Base-by-base conservation (phyloP, 208 protist genomes). In the Trypanosoma cruzi region DNA sequence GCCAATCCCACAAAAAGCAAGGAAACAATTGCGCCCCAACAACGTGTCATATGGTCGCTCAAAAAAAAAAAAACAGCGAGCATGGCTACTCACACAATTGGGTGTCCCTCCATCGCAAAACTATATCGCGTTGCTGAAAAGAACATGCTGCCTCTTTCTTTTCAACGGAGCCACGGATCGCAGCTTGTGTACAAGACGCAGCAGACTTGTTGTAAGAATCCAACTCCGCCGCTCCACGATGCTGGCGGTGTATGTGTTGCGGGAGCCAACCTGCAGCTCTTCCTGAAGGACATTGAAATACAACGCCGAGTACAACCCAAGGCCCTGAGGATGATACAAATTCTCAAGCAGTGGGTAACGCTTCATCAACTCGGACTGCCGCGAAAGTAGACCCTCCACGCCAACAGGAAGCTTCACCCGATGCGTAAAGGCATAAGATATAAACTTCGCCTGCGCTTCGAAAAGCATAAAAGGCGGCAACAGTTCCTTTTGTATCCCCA, bases 61-160 rank as follows among this genome's bases (percentile, higher is more conserved):
- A 16, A 44, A 44, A 1, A 44, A 1, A 44, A 44, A 44, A 44
- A 7, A 44, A 44, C 40, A 44, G 8, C 10, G 40, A 44, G 8
- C 40, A 44, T 14, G 10, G 40, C 40, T 4, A 44, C 40, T 44
- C 11, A 44, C 40, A 44, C 40, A 44, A 7, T 44, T 7, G 11
- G 18, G 40, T 44, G 40, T 14, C 48, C 1, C 18, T 18, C 4
- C 40, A 24, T 13, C 16, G 34, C 32, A 63, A 63, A 31, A 36
- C 76, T 52, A 96, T 55, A 96, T 75, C 24, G 84, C 80, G 72
- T 96, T 96, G 58, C 88, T 96, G 77, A 96, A 96, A 5, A 96
- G 82, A 16, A 96, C 32, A 57, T 96, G 91, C 55, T 96, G 91
- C 58, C 89, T 49, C 62, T 92, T 94, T 34, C 91, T 80, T 67